A percentile compares a stretch with the other conserved stretches of the same genome.
These are phyloP conservation scores for Musa balbisiana DNA, from an alignment of 202 grass and related monocot genomes.

Conservation along the genomic window DNA sequence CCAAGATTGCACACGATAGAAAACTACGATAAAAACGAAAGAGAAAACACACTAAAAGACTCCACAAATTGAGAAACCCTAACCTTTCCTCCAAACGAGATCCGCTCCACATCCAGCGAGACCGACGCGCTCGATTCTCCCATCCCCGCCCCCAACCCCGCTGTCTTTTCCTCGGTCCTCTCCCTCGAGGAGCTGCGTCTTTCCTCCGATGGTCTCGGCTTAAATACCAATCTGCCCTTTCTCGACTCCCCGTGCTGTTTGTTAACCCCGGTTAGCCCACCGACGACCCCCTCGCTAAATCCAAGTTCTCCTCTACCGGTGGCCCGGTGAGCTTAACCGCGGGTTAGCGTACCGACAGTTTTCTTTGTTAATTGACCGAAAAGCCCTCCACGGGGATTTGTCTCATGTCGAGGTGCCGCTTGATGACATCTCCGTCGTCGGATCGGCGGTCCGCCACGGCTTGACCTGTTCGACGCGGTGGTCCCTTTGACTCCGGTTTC, in stretches of 20 bases:
- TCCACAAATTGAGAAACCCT: conserved; percentile 15
- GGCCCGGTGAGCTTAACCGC: neutral
- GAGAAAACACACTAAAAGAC: neutral
- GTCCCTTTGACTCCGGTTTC: neutral
- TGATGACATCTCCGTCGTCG: neutral
- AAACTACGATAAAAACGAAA: neutral
- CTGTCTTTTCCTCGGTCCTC: too few relatives aligned
- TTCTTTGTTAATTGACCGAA: neutral
- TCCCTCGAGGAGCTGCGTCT: neutral
- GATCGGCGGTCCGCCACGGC: neutral
- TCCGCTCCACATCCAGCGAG: conserved; percentile 78
- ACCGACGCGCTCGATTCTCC: conserved; percentile 88
- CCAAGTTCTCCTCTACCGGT: neutral
- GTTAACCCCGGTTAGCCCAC: neutral
- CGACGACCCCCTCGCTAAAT: neutral
- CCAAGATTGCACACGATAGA: neutral
- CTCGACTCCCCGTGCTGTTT: neutral
- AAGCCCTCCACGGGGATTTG: neutral
- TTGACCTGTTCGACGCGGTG: neutral
- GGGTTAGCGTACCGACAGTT: conserved; percentile 7
- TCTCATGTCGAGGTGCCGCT: neutral
- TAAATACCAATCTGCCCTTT: neutral
- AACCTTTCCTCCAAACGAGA: conserved; percentile 93
- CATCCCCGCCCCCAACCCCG: conserved; percentile 24
- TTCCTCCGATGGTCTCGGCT: neutral